These are phyloP conservation scores for Aspergillus fijiensis DNA, from an alignment of 2,329 filamentous ascomycete species.

Conservation along the genomic window DNA sequence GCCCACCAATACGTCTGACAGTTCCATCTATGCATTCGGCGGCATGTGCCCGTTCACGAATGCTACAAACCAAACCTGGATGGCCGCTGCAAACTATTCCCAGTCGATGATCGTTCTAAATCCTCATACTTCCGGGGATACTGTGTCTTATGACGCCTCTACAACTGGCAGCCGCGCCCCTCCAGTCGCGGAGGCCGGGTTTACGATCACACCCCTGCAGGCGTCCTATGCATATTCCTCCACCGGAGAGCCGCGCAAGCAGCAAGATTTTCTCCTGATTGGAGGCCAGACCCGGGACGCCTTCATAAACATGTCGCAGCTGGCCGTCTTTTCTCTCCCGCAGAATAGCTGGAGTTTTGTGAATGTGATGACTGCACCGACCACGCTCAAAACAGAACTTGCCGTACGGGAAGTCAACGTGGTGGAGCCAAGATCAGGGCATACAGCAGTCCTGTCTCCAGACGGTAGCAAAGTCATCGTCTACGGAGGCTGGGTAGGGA, in stretches of 20 bases:
- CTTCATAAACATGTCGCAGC: constrained; percentile 92
- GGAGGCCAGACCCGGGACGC: constrained; percentile 81
- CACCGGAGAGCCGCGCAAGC: constrained; percentile 63
- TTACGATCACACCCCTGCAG: constrained; percentile 72
- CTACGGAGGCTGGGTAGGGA: constrained; percentile 89
- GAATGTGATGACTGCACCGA: constrained; percentile 54
- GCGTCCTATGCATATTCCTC: constrained; percentile 69
- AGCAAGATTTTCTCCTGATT: constrained; percentile 75
- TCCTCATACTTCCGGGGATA: constrained; percentile 20
- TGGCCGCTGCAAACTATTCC: constrained; percentile 71
- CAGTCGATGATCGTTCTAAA: constrained; percentile 70
- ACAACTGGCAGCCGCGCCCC: constrained; percentile 57
- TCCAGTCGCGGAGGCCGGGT: constrained; percentile 81
- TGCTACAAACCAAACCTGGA: constrained; percentile 57
- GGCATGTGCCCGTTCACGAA: constrained; percentile 74
- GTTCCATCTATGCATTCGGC: constrained; percentile 68
- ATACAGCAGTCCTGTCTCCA: constrained; percentile 76
- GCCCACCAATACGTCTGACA: constrained; percentile 52
- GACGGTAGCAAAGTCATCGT: constrained; percentile 78
- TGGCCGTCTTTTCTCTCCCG: constrained; percentile 82
- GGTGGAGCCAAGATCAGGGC: constrained; percentile 82
- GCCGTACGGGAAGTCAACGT: constrained; percentile 49
- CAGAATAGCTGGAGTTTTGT: constrained; percentile 85
- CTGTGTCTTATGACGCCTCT: constrained; percentile 44
- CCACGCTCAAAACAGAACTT: constrained; percentile 55